phyloP scores from a whole-genome alignment of 441 rosid genomes.

The Mallotus japonicus region DNA sequence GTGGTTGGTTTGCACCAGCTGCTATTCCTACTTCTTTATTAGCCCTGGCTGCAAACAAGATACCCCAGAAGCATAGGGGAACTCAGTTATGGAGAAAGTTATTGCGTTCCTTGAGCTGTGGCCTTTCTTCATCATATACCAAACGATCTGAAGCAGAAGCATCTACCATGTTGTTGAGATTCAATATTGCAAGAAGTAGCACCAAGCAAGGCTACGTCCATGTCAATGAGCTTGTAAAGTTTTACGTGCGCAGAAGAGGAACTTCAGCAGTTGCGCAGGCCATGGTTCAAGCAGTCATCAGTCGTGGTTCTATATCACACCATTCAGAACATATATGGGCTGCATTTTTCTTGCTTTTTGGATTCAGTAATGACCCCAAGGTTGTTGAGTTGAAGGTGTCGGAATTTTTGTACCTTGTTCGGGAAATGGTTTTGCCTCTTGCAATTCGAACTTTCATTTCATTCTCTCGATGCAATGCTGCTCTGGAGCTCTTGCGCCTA shows the following conservation, averaged over 20 bases:
- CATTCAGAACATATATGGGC: conserved; percentile 84
- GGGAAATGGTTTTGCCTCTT: conserved; percentile 68
- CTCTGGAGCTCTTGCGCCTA: conserved; percentile 75
- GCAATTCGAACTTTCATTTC: conserved; percentile 67
- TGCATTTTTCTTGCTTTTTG: conserved; percentile 68
- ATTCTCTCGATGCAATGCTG: conserved; percentile 75
- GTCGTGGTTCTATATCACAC: conserved; percentile 50
- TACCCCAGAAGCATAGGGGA: conserved; percentile 65
- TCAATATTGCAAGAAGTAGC: conserved; percentile 72
- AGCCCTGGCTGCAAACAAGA: conserved; percentile 69
- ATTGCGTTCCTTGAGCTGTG: conserved; percentile 58
- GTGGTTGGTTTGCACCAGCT: conserved; percentile 93
- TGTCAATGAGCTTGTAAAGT: conserved; percentile 64
- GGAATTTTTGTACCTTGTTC: conserved; percentile 54
- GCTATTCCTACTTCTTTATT: conserved; percentile 69
- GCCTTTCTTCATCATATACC: conserved; percentile 55
- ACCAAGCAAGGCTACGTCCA: conserved; percentile 56
- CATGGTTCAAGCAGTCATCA: conserved; percentile 68
- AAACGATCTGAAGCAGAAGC: conserved; percentile 80
- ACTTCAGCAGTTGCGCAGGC: conserved; percentile 50
- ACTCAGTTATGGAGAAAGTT: conserved; percentile 54
- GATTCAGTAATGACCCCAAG: conserved; percentile 64
- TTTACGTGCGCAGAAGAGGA: conserved; percentile 59
- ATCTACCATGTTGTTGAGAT: conserved; percentile 72
- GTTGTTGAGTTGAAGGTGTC: conserved; percentile 62